These are phyloP conservation scores for Aspergillus glaucus DNA, from an alignment of 2,329 filamentous ascomycete species.

Conservation along the genomic window DNA sequence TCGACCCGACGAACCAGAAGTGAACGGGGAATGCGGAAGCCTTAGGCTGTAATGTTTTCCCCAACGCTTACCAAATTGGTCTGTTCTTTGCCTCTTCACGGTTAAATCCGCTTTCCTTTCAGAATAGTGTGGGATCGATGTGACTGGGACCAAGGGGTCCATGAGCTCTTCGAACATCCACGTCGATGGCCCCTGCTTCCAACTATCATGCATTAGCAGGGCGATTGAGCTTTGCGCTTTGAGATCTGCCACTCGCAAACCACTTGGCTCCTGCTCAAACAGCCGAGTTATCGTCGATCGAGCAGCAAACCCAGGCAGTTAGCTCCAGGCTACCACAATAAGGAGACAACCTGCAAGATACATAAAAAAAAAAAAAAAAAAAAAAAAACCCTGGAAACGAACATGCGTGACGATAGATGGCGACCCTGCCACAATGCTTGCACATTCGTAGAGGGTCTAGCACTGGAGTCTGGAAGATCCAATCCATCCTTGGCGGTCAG, in stretches of 20 bases:
- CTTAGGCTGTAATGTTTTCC: neutral
- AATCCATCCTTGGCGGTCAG: neutral
- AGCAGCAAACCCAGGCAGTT: neutral
- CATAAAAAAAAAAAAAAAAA: neutral
- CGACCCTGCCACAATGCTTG: no score
- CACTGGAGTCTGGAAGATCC: neutral
- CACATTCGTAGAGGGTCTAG: neutral
- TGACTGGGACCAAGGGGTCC: neutral
- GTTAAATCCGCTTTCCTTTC: neutral
- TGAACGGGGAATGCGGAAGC: neutral
- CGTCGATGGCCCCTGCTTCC: neutral
- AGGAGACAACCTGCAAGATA: neutral
- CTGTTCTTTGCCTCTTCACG: neutral
- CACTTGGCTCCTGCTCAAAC: no score
- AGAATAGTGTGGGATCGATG: neutral
- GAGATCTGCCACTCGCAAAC: neutral
- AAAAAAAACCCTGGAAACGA: neutral
- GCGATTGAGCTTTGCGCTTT: neutral
- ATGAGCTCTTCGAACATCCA: neutral
- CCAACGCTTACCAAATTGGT: neutral
- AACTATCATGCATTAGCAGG: neutral
- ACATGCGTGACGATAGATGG: neutral
- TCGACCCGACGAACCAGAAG: neutral
- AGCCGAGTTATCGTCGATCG: no score
- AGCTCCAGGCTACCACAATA: neutral